Evolutionary conservation across 1,284 basidiomycete species (phyloP).

Genomic region (Naganishia liquefaciens): DNA sequence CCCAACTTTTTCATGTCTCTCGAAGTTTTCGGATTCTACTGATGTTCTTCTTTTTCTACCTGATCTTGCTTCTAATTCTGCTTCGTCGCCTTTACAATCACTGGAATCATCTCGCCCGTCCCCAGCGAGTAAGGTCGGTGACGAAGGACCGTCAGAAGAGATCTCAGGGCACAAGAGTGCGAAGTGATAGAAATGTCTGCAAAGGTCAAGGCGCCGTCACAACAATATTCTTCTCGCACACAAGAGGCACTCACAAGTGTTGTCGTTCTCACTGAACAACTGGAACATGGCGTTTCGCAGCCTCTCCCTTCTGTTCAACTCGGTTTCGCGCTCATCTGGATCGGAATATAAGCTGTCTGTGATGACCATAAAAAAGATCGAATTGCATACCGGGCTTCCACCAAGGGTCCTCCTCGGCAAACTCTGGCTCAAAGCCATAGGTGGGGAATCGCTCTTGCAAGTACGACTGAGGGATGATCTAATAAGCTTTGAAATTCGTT

Average conservation of each 20-base stretch:
- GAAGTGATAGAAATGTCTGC: conserved; percentile 55
- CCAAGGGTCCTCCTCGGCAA: conserved; percentile 70
- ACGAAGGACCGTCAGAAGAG: conserved; percentile 48
- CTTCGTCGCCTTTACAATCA: conserved; percentile 48
- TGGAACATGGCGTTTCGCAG: conserved; percentile 63
- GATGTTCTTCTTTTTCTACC: not conserved
- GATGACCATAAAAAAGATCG: too few species aligned
- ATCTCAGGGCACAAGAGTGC: conserved; percentile 55
- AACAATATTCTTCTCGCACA: conserved; percentile 24
- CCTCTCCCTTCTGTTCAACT: conserved; percentile 61
- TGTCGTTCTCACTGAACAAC: conserved; percentile 58
- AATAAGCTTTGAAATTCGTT: not conserved
- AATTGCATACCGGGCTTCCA: conserved; percentile 58
- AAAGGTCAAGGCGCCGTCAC: not conserved
- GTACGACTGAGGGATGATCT: conserved; percentile 50
- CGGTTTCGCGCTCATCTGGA: conserved; percentile 65
- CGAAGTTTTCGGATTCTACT: too few species aligned
- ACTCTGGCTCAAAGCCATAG: conserved; percentile 65
- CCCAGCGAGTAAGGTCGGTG: conserved; percentile 50
- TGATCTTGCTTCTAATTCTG: conserved; percentile 5
- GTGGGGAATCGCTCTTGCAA: conserved; percentile 63
- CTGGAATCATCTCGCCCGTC: conserved; percentile 53
- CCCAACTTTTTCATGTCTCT: too few species aligned
- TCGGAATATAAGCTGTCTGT: not conserved
- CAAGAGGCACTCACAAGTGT: conserved; percentile 20